A percentile compares a stretch with the other conserved stretches of the same genome.
These are phyloP conservation scores for Lagenidium giganteum DNA, from an alignment of 352 stramenopile genomes.

Conservation along the genomic window DNA sequence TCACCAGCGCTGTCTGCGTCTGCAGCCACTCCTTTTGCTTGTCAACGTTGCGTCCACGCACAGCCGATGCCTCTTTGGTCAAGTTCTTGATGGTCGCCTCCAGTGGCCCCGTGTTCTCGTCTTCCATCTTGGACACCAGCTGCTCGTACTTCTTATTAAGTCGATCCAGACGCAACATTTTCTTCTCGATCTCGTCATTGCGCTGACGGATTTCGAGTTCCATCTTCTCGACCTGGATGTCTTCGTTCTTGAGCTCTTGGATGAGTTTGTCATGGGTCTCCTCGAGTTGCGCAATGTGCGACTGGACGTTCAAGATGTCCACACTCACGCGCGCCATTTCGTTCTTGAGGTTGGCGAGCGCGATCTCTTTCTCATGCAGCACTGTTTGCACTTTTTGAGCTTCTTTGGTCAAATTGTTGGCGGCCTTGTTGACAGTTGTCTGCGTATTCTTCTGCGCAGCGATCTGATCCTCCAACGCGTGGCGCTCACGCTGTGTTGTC, in stretches of 20 bases:
- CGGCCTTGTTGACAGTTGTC: slow-evolving; percentile 88
- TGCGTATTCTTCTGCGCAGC: slow-evolving; percentile 78
- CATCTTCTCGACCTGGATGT: slow-evolving; percentile 87
- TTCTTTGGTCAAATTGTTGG: slow-evolving; percentile 88
- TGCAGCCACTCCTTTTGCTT: slow-evolving; percentile 90
- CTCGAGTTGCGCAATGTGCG: slow-evolving; percentile 81
- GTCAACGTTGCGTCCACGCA: slow-evolving; percentile 58
- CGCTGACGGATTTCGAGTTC: slow-evolving; percentile 92
- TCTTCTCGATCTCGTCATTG: slow-evolving; percentile 96
- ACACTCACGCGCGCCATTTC: slow-evolving; percentile 91
- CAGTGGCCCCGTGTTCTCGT: slow-evolving; percentile 90
- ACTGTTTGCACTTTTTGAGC: slow-evolving; percentile 56
- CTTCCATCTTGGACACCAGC: slow-evolving; percentile 83
- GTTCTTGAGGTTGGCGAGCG: slow-evolving; percentile 85
- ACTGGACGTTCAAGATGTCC: slow-evolving; percentile 90
- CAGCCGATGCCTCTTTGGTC: slow-evolving; percentile 77
- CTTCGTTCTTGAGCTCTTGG: slow-evolving; percentile 82
- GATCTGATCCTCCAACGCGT: slow-evolving; percentile 86
- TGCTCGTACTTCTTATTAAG: slow-evolving; percentile 95
- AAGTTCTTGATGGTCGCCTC: slow-evolving; percentile 93
- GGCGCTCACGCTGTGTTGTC: slow-evolving; percentile 83
- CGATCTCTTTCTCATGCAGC: slow-evolving; percentile 89
- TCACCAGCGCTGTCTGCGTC: slow-evolving; percentile 89
- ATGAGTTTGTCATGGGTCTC: slow-evolving; percentile 80
- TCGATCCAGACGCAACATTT: slow-evolving; percentile 89